Percentiles rank a stretch among this genome's conserved stretches.
Evolutionary conservation across 2,329 filamentous ascomycete species (phyloP).

Genomic region (Aspergillus clavatus): DNA sequence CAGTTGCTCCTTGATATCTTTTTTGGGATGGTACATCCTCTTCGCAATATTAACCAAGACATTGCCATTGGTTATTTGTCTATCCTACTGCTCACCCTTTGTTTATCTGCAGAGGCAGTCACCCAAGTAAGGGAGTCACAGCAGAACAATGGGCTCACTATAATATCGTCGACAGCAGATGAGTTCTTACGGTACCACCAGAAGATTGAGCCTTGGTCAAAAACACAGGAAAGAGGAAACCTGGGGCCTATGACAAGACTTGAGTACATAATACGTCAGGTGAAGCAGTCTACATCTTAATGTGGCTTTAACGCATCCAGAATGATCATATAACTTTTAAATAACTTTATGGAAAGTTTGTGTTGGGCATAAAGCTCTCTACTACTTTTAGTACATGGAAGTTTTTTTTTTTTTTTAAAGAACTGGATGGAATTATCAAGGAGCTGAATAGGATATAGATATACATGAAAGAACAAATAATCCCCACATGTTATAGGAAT

Average conservation of each 20-base stretch:
- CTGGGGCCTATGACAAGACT: constrained; percentile 52
- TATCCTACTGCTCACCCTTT: constrained; percentile 77
- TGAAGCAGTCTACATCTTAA: constrained; percentile 22
- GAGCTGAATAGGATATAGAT: no score
- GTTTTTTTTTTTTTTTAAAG: no score
- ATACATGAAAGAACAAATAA: no score
- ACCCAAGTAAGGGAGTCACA: constrained; percentile 41
- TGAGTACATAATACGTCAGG: constrained; percentile 47
- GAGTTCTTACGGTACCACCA: constrained; percentile 60
- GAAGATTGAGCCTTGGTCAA: constrained; percentile 50
- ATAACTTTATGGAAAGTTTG: no score
- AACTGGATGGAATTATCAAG: no score
- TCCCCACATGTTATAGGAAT: no score
- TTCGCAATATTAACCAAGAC: constrained; percentile 69
- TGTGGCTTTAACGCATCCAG: no score
- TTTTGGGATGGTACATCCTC: constrained; percentile 51
- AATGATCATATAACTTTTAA: no score
- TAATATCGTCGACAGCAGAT: constrained; percentile 54
- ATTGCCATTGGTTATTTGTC: constrained; percentile 84
- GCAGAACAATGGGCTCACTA: constrained; percentile 44
- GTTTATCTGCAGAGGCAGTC: constrained; percentile 50
- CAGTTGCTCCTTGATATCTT: constrained; percentile 49
- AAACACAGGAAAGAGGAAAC: constrained; percentile 46
- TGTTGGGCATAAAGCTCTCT: no score
- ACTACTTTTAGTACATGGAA: no score